These are phyloP conservation scores for Pistacia integerrima DNA, from an alignment of 345 rosid genomes.

Conservation along the genomic window DNA sequence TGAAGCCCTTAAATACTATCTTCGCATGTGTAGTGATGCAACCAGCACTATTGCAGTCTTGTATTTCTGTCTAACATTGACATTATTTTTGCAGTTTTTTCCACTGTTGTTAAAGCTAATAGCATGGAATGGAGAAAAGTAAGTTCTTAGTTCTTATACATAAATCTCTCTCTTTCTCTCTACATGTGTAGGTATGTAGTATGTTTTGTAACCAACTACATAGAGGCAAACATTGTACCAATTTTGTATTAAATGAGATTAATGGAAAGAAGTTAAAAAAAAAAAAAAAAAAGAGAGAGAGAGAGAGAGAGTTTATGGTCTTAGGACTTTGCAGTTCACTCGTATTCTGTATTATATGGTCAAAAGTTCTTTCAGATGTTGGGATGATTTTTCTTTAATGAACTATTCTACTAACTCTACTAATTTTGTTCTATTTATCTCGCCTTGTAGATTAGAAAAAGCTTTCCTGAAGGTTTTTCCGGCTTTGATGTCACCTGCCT, in stretches of 20 bases:
- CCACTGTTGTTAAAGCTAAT: slow-evolving; percentile 92
- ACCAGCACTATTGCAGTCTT: background rate
- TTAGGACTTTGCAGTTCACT: background rate
- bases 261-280: background rate
- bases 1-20: background rate
- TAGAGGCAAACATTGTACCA: background rate
- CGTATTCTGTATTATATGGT: background rate
- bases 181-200: too few relatives aligned
- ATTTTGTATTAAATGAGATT: background rate
- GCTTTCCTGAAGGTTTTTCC: slow-evolving; percentile 75
- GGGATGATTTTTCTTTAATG: background rate
- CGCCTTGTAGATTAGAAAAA: slow-evolving; percentile 67
- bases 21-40: background rate
- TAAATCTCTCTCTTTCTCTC: background rate
- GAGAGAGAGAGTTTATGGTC: background rate
- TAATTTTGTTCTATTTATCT: slow-evolving; percentile 20
- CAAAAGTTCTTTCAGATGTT: background rate
- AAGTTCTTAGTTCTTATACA: slow-evolving; percentile 39
- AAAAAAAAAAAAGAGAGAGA: too few relatives aligned
- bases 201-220: too few relatives aligned
- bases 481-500: slow-evolving; percentile 77
- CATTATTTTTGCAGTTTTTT: slow-evolving; percentile 65
- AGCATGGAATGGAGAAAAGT: slow-evolving; percentile 96
- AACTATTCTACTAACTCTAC: slow-evolving; percentile 3
- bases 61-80: slow-evolving; percentile 13